phyloP scores from a whole-genome alignment of 2,329 filamentous ascomycete species.

The Thielaviopsis ethacetica region DNA sequence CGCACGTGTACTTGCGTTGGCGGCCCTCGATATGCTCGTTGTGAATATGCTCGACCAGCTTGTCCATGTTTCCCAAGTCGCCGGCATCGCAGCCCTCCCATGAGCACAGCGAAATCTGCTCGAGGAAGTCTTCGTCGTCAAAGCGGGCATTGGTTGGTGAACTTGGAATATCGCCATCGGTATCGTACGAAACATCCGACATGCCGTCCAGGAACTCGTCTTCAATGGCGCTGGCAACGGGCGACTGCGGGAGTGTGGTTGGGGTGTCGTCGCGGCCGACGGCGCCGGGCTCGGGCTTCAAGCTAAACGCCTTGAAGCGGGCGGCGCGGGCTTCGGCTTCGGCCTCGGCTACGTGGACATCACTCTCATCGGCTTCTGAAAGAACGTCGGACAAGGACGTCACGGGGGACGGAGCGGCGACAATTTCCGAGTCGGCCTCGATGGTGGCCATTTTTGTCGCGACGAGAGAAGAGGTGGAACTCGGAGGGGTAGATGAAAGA shows the following conservation, averaged over 20 bases:
- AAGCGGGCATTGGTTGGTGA: slow-evolving; percentile 50
- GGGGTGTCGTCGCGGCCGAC: slow-evolving; percentile 25
- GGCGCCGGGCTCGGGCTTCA: slow-evolving; percentile 25
- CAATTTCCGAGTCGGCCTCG: slow-evolving; percentile 1
- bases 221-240: slow-evolving; percentile 17
- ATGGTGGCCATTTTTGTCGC: slow-evolving; percentile 5
- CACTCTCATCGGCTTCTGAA: slow-evolving; percentile 23
- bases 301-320: slow-evolving; percentile 28
- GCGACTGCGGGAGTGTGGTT: slow-evolving; percentile 23
- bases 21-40: slow-evolving; percentile 85
- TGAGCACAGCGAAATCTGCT: slow-evolving; percentile 61
- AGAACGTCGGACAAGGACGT: slow-evolving; percentile 5
- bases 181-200: slow-evolving; percentile 76
- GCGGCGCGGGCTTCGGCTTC: slow-evolving; percentile 14
- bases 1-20: slow-evolving; percentile 95
- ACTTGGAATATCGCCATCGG: slow-evolving; percentile 66
- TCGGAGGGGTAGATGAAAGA: too few relatives aligned
- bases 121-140: slow-evolving; percentile 59
- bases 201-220: slow-evolving; percentile 38
- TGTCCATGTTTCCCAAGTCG: slow-evolving; percentile 67
- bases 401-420: neutral
- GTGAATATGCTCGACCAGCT: slow-evolving; percentile 68
- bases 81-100: slow-evolving; percentile 62
- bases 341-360: neutral
- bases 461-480: neutral